phyloP scores from a whole-genome alignment of 495 filamentous ascomycete genomes.

The Apodospora peruviana region DNA sequence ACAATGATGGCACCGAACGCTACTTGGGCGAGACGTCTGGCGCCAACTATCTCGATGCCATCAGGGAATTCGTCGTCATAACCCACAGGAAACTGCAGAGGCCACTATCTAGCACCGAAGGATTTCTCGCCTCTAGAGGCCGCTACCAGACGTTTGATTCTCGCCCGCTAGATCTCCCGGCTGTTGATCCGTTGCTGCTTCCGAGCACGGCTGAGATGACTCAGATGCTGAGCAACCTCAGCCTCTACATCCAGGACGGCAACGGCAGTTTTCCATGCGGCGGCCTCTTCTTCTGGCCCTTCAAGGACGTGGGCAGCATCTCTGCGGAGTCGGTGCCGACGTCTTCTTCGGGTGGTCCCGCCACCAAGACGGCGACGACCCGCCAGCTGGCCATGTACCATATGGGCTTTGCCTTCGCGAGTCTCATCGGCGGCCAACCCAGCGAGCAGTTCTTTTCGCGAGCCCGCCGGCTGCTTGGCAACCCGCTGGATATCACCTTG shows the following conservation, averaged over 20 bases:
- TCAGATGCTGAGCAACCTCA: constrained; percentile 17
- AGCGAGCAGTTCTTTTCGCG: constrained; percentile 30
- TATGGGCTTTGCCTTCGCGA: constrained; percentile 23
- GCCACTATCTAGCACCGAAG: background rate
- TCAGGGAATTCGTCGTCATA: constrained; percentile 29
- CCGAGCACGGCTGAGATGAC: constrained; percentile 21
- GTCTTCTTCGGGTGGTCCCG: too few species aligned
- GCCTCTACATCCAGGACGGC: constrained; percentile 28
- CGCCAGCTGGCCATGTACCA: constrained; percentile 26
- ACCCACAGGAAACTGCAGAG: constrained; percentile 12
- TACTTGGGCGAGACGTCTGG: constrained; percentile 36
- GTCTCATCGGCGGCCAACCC: constrained; percentile 13
- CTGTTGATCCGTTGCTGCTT: constrained; percentile 18
- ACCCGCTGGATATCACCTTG: constrained; percentile 27
- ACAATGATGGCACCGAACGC: constrained; percentile 25
- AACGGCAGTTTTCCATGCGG: constrained; percentile 20
- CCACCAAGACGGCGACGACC: background rate
- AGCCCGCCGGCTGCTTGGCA: constrained; percentile 28
- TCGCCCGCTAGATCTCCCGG: constrained; percentile 20
- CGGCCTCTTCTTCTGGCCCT: constrained; percentile 35
- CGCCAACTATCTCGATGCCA: constrained; percentile 31
- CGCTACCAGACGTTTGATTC: constrained; percentile 38
- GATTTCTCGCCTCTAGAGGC: constrained; percentile 25
- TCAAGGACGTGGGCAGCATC: constrained; percentile 12
- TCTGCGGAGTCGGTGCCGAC: constrained; percentile 9